Evolutionary conservation across 2,329 filamentous ascomycete species (phyloP).

Genomic region (Bipolaris bicolor): DNA sequence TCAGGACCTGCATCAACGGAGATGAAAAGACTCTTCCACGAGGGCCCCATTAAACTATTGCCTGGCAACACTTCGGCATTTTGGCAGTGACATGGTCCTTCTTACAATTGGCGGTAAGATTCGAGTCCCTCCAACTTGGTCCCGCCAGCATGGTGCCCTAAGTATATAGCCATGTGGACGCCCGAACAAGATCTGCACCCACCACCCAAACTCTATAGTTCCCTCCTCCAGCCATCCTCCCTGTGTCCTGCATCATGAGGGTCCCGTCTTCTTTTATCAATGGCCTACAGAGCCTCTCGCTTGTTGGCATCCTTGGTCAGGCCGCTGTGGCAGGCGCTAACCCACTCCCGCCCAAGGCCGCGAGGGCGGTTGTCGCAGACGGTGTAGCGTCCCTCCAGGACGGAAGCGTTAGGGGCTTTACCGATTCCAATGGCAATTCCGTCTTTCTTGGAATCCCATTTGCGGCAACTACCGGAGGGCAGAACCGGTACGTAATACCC

Average conservation of each 20-base stretch:
- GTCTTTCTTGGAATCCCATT: conserved; percentile 35
- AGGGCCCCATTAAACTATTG: conserved; percentile 9
- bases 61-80: conserved; percentile 16
- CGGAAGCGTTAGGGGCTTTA: conserved; percentile 27
- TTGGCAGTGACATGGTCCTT: neutral
- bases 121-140: neutral
- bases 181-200: conserved; percentile 13
- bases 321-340: conserved; percentile 9
- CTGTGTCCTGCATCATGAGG: conserved; percentile 17
- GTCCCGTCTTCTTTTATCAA: conserved; percentile 5
- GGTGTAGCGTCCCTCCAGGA: conserved; percentile 21
- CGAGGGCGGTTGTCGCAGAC: conserved; percentile 6
- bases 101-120: conserved; percentile 14
- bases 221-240: conserved; percentile 1
- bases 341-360: conserved; percentile 15
- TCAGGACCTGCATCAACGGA: conserved; percentile 15
- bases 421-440: conserved; percentile 26
- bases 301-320: conserved; percentile 13
- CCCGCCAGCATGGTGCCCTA: conserved; percentile 8
- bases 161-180: conserved; percentile 13
- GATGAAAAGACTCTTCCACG: conserved; percentile 11
- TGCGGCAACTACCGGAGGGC: conserved; percentile 30
- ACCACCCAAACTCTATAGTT: conserved; percentile 13
- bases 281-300: conserved; percentile 13
- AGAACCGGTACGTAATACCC: conserved; percentile 25